Conservation (phyloP, 805 yeast species). For the Ogataea ramenticola region DNA sequence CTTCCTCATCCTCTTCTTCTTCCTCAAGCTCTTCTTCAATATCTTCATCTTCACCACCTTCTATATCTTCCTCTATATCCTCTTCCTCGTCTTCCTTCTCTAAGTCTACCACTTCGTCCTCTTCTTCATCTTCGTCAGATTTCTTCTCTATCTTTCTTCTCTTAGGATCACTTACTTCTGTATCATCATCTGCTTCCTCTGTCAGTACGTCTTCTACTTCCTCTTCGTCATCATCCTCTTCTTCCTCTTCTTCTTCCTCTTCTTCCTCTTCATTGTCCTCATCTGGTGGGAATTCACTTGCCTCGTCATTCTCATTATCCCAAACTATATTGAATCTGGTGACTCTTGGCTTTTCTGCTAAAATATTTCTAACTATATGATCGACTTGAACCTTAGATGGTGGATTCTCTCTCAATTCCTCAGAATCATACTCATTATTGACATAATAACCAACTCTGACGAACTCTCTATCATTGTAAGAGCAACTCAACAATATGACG, state of each 20-base stretch:
- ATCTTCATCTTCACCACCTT: neutral
- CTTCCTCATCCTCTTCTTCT: neutral
- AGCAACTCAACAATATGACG: slow-evolving; percentile 85
- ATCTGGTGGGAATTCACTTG: slow-evolving; percentile 73
- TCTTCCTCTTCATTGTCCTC: slow-evolving; percentile 58
- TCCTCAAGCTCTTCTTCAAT: slow-evolving; percentile 1
- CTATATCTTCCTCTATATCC: neutral
- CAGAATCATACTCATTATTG: slow-evolving; percentile 92
- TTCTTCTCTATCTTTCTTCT: slow-evolving; percentile 3
- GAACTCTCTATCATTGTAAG: slow-evolving; percentile 89
- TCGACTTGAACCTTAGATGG: slow-evolving; percentile 91
- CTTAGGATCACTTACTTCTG: slow-evolving; percentile 4
- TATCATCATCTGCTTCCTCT: slow-evolving; percentile 4
- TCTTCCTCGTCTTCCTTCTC: slow-evolving; percentile 1
- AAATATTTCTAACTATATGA: slow-evolving; percentile 85
- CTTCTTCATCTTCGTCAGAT: slow-evolving; percentile 7
- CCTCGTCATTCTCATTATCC: slow-evolving; percentile 60
- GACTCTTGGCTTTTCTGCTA: slow-evolving; percentile 97
- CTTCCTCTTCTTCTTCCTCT: slow-evolving; percentile 55
- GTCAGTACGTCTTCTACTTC: slow-evolving; percentile 19
- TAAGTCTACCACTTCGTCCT: slow-evolving; percentile 7
- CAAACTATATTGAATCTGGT: slow-evolving; percentile 95
- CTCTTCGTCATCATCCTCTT: slow-evolving; percentile 40
- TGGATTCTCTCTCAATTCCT: slow-evolving; percentile 88
- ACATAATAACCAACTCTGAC: slow-evolving; percentile 97